Base-by-base conservation (phyloP, 2,329 filamentous ascomycete species). In the Penicillium polonicum region DNA sequence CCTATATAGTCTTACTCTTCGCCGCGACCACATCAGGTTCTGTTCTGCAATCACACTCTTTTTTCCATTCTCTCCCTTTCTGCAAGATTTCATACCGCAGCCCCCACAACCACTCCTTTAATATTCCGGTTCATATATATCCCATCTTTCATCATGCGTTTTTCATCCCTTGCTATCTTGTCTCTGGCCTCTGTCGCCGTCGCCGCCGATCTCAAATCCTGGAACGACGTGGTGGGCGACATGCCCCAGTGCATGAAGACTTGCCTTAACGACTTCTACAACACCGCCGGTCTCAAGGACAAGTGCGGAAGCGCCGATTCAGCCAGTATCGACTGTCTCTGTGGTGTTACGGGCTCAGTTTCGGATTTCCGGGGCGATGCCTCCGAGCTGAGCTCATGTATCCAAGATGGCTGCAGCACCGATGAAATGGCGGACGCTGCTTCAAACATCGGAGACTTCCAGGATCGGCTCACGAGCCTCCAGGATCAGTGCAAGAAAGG, bases 121-220 rank as follows among this genome's bases (percentile, higher is more conserved):
- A 83, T 31, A 57, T 5, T 10, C 9, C n/a, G 2, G 13, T 45
- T 23, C 15, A 29, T 49, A 42, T 31, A 21, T n/a, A 41, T 7
- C 13, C 21, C 17, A 27, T n/a, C 21, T n/a, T 29, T 2, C 43
- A 52, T n/a, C 38, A 61, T 61, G 59, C 59, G 56, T 36, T 49
- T 61, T 36, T 46, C 44, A 21, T 41, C 56, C n/a, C 4, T 59
- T 36, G 39, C 56, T n/a, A 17, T 61, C 39, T 17, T 61, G 17
- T 35, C 39, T 38, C 56, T 61, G 23, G 59, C 59, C 36, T 53
- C 56, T 35, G 44, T 54, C 33, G 52, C 56, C 43, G n/a, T 43
- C 43, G 59, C 56, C 33, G 59, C 56, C 39, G 59, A 59, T 8
- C 29, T 55, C 33, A 51, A 48, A 2, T 42, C 48, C 31, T 61